Evolutionary conservation across 345 rosid genomes (phyloP).

Genomic region (Populus euphratica): DNA sequence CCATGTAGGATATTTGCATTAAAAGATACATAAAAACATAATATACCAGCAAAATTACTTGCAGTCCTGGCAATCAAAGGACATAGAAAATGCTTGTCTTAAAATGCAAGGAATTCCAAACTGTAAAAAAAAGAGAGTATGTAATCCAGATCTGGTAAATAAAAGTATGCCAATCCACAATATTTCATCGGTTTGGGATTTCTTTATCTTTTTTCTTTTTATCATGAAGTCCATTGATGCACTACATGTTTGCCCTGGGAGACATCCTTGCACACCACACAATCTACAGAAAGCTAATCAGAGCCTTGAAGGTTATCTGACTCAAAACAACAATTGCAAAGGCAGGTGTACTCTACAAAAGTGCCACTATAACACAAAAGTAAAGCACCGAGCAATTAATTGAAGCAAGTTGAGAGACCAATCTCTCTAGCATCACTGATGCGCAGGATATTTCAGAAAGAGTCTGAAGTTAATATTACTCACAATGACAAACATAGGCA

Average conservation of each 20-base stretch:
- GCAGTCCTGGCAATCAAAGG: not conserved
- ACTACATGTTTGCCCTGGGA: not conserved
- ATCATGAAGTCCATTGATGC: not conserved
- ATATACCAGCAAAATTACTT: not conserved
- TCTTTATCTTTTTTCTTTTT: not conserved
- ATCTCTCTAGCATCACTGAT: not conserved
- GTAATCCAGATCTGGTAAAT: not conserved
- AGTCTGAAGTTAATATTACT: not conserved
- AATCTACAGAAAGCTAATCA: not conserved
- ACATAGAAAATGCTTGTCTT: not conserved
- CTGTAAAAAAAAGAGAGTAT: not conserved
- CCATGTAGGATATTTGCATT: not conserved
- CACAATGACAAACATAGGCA: not conserved
- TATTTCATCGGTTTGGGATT: not conserved
- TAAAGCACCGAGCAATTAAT: not conserved
- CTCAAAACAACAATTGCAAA: not conserved
- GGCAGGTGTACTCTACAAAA: not conserved
- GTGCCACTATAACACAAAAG: not conserved
- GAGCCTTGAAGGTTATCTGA: not conserved
- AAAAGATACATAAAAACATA: not conserved
- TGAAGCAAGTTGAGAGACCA: not conserved
- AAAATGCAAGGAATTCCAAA: not conserved
- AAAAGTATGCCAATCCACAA: not conserved
- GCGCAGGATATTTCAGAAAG: not conserved
- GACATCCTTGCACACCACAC: not conserved